These are phyloP conservation scores for Uromyces viciae-fabae DNA, from an alignment of 1,284 basidiomycete species.

Conservation along the genomic window DNA sequence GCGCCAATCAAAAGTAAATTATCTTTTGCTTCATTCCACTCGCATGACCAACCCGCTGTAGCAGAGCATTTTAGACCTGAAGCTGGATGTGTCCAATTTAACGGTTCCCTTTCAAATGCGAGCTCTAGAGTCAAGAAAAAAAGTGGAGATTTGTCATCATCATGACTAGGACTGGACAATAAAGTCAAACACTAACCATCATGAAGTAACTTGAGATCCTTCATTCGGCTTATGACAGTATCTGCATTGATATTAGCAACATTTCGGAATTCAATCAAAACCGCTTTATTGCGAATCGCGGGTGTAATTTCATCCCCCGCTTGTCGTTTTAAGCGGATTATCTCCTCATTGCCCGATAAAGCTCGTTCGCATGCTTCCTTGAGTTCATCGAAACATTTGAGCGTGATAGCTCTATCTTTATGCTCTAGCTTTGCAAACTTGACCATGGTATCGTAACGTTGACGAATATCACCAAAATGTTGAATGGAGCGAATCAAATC, in stretches of 20 bases:
- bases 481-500: slow-evolving; percentile 92
- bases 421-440: slow-evolving; percentile 85
- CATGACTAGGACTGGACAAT: not conserved
- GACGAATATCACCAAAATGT: slow-evolving; percentile 94
- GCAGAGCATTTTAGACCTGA: slow-evolving; percentile 35
- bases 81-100: slow-evolving; percentile 43
- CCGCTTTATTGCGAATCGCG: slow-evolving; percentile 81
- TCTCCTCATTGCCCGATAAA: slow-evolving; percentile 75
- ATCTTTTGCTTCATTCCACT: slow-evolving; percentile 90
- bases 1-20: slow-evolving; percentile 90
- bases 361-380: slow-evolving; percentile 79
- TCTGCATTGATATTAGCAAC: slow-evolving; percentile 96
- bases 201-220: slow-evolving; percentile 83
- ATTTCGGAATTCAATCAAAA: slow-evolving; percentile 81
- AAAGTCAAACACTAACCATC: slow-evolving; percentile 56
- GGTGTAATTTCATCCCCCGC: slow-evolving; percentile 67
- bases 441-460: slow-evolving; percentile 89
- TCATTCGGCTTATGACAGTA: slow-evolving; percentile 83
- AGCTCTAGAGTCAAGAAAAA: slow-evolving; percentile 17
- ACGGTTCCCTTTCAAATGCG: slow-evolving; percentile 35
- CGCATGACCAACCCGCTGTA: slow-evolving; percentile 73
- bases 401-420: slow-evolving; percentile 90
- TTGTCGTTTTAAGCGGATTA: slow-evolving; percentile 70
- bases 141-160: not conserved
- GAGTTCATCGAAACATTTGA: slow-evolving; percentile 87